Conservation (phyloP, 805 yeast genomes). For the Hermanozyma aechmeae region DNA sequence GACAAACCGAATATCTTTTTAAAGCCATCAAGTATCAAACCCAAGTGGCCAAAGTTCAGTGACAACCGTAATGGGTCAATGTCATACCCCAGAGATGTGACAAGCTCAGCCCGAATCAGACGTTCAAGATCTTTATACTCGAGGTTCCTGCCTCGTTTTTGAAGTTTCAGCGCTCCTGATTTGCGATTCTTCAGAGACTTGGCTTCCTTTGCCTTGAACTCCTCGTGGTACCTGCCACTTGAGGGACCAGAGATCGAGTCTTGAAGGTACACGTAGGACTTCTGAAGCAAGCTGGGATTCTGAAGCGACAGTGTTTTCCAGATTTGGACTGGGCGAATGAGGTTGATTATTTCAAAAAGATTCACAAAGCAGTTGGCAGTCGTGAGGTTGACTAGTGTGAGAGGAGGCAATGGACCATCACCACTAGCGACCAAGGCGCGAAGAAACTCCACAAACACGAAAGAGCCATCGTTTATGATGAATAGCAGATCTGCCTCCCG, state of each 20-base stretch:
- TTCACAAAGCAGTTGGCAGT: constrained; percentile 31
- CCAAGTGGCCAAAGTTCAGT: constrained; percentile 13
- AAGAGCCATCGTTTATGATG: constrained; percentile 30
- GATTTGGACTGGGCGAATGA: constrained; percentile 24
- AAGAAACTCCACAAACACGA: constrained; percentile 16
- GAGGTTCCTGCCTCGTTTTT: constrained; percentile 5
- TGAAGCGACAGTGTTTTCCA: constrained; percentile 29
- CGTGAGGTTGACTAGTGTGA: constrained; percentile 29
- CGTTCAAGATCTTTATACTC: constrained; percentile 22
- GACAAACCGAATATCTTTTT: constrained; percentile 4
- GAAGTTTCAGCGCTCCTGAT: neutral
- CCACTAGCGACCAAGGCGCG: constrained; percentile 1
- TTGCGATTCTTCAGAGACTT: neutral
- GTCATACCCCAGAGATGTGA: constrained; percentile 12
- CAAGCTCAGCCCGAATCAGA: constrained; percentile 19
- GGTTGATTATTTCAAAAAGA: constrained; percentile 26
- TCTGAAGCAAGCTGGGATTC: constrained; percentile 13
- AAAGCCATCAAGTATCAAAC: constrained; percentile 8
- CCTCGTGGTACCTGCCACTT: neutral
- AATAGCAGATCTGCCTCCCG: constrained; percentile 20
- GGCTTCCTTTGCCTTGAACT: neutral
- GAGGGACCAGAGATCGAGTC: too few relatives aligned
- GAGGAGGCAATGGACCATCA: constrained; percentile 12
- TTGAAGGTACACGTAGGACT: too few relatives aligned
- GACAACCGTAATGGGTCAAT: constrained; percentile 24